A percentile compares a stretch with the other conserved stretches of the same genome.
phyloP scores from a whole-genome alignment of 1,284 basidiomycete genomes.

The Tylopilus orsonianus region DNA sequence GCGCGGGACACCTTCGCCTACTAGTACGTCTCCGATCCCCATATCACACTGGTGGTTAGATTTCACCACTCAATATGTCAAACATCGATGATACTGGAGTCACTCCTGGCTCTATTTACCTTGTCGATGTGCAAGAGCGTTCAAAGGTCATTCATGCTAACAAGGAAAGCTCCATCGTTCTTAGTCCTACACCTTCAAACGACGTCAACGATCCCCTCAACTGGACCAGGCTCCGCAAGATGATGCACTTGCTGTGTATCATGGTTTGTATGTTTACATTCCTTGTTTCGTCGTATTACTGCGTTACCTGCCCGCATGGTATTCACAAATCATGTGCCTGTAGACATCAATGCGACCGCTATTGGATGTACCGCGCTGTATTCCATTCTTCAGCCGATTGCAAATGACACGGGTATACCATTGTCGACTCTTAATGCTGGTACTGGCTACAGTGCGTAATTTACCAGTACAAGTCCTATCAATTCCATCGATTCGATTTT shows the following conservation, averaged over 20 bases:
- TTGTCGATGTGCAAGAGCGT: conserved; percentile 17
- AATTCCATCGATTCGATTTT: background rate
- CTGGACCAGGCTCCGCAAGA: conserved; percentile 16
- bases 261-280: conserved; percentile 20
- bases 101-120: conserved; percentile 18
- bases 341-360: conserved; percentile 15
- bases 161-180: conserved; percentile 13
- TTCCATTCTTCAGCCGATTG: conserved; percentile 18
- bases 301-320: background rate
- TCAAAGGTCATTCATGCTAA: conserved; percentile 10
- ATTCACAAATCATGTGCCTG: background rate
- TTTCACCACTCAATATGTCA: conserved; percentile 2
- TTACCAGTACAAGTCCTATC: background rate
- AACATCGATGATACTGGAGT: conserved; percentile 14
- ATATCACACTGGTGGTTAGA: background rate
- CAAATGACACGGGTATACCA: conserved; percentile 17
- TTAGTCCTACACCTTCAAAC: conserved; percentile 19
- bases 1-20: too few species aligned
- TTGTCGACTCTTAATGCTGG: conserved; percentile 19
- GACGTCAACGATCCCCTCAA: conserved; percentile 19
- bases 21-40: too few species aligned
- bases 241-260: conserved; percentile 13
- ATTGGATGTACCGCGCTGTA: conserved; percentile 20
- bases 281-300: too few species aligned
- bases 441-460: conserved; percentile 16